A percentile compares a stretch with the other conserved stretches of the same genome.
These are phyloP conservation scores for Colletotrichum sidae DNA, from an alignment of 2,329 filamentous ascomycete species.

Conservation along the genomic window DNA sequence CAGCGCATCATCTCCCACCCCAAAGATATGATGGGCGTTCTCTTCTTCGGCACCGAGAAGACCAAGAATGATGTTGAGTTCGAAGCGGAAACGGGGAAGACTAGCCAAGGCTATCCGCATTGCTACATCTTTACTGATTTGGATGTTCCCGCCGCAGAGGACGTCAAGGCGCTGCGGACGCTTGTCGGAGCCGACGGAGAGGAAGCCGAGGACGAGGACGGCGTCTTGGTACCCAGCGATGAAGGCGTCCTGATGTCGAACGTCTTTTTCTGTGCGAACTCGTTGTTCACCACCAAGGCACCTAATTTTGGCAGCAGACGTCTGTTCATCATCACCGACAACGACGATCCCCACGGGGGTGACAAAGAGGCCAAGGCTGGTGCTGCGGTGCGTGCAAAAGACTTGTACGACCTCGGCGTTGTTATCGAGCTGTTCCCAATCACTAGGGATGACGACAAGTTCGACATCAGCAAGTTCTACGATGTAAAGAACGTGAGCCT, in stretches of 20 bases:
- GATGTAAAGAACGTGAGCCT: slow-evolving; percentile 69
- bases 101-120: slow-evolving; percentile 80
- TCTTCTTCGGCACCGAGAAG: slow-evolving; percentile 90
- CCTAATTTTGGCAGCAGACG: slow-evolving; percentile 93
- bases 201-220: slow-evolving; percentile 77
- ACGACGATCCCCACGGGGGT: slow-evolving; percentile 83
- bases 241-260: slow-evolving; percentile 85
- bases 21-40: slow-evolving; percentile 95
- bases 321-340: slow-evolving; percentile 96
- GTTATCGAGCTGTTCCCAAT: slow-evolving; percentile 95
- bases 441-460: slow-evolving; percentile 74
- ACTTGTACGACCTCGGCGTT: slow-evolving; percentile 93
- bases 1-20: slow-evolving; percentile 98
- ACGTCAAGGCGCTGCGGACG: slow-evolving; percentile 82
- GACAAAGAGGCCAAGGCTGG: slow-evolving; percentile 80
- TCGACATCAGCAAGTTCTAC: slow-evolving; percentile 89
- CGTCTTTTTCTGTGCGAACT: slow-evolving; percentile 93
- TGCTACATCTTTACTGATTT: slow-evolving; percentile 93
- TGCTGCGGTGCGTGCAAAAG: slow-evolving; percentile 89
- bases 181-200: slow-evolving; percentile 86
- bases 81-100: slow-evolving; percentile 71
- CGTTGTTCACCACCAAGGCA: slow-evolving; percentile 94
- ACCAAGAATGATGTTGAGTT: slow-evolving; percentile 69
- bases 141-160: slow-evolving; percentile 85
- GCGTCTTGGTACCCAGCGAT: slow-evolving; percentile 76